Conservation (phyloP, 345 rosid genomes). For the Mangifera indica region DNA sequence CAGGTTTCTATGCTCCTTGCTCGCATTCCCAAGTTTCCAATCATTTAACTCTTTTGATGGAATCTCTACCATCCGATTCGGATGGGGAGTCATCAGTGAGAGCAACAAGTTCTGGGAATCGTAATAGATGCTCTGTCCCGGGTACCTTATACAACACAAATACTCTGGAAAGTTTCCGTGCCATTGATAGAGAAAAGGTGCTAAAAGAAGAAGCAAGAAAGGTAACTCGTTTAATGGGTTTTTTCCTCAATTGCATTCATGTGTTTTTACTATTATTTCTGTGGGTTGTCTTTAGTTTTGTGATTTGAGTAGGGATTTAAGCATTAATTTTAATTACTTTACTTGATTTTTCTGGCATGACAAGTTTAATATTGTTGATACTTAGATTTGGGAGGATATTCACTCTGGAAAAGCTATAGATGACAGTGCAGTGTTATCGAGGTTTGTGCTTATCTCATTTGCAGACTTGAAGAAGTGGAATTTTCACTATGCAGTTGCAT, state of each 20-base stretch:
- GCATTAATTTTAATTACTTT: neutral
- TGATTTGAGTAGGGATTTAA: neutral
- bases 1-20: conserved; percentile 90
- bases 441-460: conserved; percentile 84
- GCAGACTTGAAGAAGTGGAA: conserved; percentile 91
- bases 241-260: conserved; percentile 2
- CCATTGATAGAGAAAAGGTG: conserved; percentile 62
- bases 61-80: conserved; percentile 57
- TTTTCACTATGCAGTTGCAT: conserved; percentile 88
- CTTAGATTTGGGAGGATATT: conserved; percentile 93
- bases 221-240: conserved; percentile 35
- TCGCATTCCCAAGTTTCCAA: conserved; percentile 75
- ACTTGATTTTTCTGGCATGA: neutral
- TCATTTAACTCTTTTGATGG: conserved; percentile 63
- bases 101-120: conserved; percentile 45
- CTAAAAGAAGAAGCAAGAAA: conserved; percentile 68
- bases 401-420: conserved; percentile 71
- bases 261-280: neutral
- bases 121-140: conserved; percentile 77
- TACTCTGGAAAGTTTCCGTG: conserved; percentile 66
- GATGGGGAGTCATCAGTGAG: conserved; percentile 31
- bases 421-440: conserved; percentile 56
- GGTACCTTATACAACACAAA: conserved; percentile 78
- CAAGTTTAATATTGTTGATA: conserved; percentile 7
- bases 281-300: neutral